Conservation (phyloP, 2,329 filamentous ascomycete species). For the Curvularia verruculosa region DNA sequence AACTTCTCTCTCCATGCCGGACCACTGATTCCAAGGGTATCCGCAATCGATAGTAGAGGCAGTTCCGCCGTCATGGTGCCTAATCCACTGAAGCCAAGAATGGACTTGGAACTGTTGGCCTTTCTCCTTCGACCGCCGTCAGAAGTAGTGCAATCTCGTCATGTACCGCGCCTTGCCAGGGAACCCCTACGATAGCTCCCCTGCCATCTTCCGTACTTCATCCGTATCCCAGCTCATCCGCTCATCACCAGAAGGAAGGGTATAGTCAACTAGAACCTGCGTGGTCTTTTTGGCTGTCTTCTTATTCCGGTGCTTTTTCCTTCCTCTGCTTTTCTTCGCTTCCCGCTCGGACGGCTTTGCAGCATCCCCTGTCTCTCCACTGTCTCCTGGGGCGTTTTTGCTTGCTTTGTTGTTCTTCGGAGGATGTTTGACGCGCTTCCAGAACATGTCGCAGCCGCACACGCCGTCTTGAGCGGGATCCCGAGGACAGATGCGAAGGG, state of each 20-base stretch:
- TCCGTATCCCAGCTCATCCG: slow-evolving; percentile 37
- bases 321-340: background rate
- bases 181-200: slow-evolving; percentile 24
- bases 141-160: background rate
- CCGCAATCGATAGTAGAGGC: background rate
- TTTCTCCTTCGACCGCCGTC: background rate
- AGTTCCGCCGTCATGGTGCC: background rate
- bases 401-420: background rate
- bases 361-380: background rate
- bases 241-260: slow-evolving; percentile 19
- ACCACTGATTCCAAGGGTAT: background rate
- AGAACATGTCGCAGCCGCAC: slow-evolving; percentile 36
- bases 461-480: slow-evolving; percentile 26
- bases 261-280: slow-evolving; percentile 14
- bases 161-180: background rate
- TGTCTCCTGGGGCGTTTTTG: background rate
- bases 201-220: slow-evolving; percentile 28
- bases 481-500: slow-evolving; percentile 13
- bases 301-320: background rate
- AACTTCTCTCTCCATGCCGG: background rate
- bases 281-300: background rate
- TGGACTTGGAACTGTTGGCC: background rate
- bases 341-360: background rate
- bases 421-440: slow-evolving; percentile 12
- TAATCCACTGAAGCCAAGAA: background rate